Evolutionary conservation across 768 basidiomycete genomes (phyloP), one percentile per base, ranked within the genome.

Genomic region (Trichaptum fuscoviolaceum): DNA sequence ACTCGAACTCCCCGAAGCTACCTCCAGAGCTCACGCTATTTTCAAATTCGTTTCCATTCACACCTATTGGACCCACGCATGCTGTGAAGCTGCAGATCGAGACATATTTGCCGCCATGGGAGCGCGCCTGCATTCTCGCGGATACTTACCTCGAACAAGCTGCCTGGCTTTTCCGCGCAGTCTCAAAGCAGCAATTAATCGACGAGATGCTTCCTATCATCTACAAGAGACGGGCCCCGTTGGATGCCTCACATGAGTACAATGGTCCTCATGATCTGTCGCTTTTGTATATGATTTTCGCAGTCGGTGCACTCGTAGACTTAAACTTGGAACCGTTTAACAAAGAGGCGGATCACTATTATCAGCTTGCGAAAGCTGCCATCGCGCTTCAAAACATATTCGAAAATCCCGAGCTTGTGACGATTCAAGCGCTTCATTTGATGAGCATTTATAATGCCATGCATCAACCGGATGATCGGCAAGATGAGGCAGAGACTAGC

Each of bases 151-250:
- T 91, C 57, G 87, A 87, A n/a, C 87, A 89, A 71, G 88, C 90
- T 2, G 87, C 88, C 0, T 92, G 91, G 91, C 90, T 91, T 72
- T 91, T 90, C 66, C 87, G 89, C 24, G 87, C 89, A 1, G 84
- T 92, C 42, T 87, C 87, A 2, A 78, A 81, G 58, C 79, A 78
- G 18, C 90, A 92, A 68, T 75, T 90, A 9, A 74, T 84, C n/a
- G 85, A 90, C 88, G 89, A 89, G 89, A 88, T 89, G 74, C 70
- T 87, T 82, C 61, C 62, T 84, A 58, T 89, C 86, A 85, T 90
- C 88, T 67, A 74, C 74, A 71, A 88, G 87, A 76, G 87, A 86
- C 75, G 88, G 88, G 59, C 71, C 79, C 89, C 65, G 88, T 90
- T 73, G 81, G 87, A 52, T 87, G 88, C 68, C 86, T 87, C 70